These are phyloP conservation scores for Aegilops bicornis DNA, from an alignment of 176 grass and related monocot species.

Conservation along the genomic window DNA sequence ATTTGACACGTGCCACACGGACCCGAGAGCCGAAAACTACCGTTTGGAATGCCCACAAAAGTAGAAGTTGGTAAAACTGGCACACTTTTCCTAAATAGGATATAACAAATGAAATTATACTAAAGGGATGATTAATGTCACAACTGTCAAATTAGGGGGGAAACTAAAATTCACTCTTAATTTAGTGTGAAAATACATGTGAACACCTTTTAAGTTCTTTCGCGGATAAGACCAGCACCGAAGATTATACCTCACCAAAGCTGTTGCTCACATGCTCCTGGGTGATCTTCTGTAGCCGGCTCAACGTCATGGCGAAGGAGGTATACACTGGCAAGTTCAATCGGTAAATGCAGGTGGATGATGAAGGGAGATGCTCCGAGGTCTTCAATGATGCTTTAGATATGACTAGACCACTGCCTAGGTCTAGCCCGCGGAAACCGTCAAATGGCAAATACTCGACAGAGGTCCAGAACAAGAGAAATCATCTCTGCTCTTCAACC, in stretches of 20 bases:
- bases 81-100: no score
- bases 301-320: slow-evolving; percentile 39
- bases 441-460: slow-evolving; percentile 58
- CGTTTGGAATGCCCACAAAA: no score
- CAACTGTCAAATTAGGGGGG: no score
- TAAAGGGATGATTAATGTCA: no score
- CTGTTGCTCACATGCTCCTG: slow-evolving; percentile 59
- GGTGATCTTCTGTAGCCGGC: slow-evolving; percentile 45
- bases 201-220: not conserved
- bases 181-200: not conserved
- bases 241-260: slow-evolving; percentile 32
- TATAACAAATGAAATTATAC: no score
- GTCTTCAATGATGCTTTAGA: slow-evolving; percentile 33
- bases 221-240: not conserved
- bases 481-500: slow-evolving; percentile 36
- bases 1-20: no score
- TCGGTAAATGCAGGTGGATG: slow-evolving; percentile 63
- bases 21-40: no score
- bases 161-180: no score
- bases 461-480: slow-evolving; percentile 80
- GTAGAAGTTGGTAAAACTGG: no score
- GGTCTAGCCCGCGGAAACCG: slow-evolving; percentile 50
- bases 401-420: slow-evolving; percentile 23
- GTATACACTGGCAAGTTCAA: slow-evolving; percentile 55
- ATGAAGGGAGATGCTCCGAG: slow-evolving; percentile 50